A percentile compares a stretch with the other conserved stretches of the same genome.
Conservation (phyloP, 2,329 filamentous ascomycete species). For the Fusarium aywerte region DNA sequence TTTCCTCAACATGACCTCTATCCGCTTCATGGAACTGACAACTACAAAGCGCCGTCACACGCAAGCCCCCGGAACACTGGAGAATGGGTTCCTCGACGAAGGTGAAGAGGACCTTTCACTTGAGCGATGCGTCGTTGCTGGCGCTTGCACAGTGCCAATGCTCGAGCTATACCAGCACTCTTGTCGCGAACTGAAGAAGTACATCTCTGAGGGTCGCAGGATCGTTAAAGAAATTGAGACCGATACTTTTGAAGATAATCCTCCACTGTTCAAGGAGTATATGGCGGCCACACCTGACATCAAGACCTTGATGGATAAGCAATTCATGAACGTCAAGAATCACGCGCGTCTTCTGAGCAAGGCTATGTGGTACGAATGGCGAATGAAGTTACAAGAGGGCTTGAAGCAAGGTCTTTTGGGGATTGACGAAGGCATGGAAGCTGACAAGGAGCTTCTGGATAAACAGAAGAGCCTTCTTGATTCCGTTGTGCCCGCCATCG, state of each 20-base stretch:
- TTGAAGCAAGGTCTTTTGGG: slow-evolving; percentile 82
- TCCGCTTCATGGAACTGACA: slow-evolving; percentile 98
- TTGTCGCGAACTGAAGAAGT: slow-evolving; percentile 94
- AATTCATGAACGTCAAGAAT: slow-evolving; percentile 97
- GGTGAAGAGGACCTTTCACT: slow-evolving; percentile 67
- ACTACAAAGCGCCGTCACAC: slow-evolving; percentile 94
- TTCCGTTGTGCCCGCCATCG: slow-evolving; percentile 72
- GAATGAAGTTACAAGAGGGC: slow-evolving; percentile 84
- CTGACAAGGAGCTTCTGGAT: slow-evolving; percentile 74
- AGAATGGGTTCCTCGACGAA: slow-evolving; percentile 55
- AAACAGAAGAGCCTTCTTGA: slow-evolving; percentile 76
- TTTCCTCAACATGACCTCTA: slow-evolving; percentile 94
- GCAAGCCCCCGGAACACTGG: slow-evolving; percentile 66
- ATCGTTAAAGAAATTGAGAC: slow-evolving; percentile 92
- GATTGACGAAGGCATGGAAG: slow-evolving; percentile 79
- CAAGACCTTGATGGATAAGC: slow-evolving; percentile 89
- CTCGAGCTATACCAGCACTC: slow-evolving; percentile 95
- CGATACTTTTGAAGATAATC: slow-evolving; percentile 90
- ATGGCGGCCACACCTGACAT: slow-evolving; percentile 85
- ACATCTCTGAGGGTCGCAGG: slow-evolving; percentile 90
- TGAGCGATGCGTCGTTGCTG: slow-evolving; percentile 85
- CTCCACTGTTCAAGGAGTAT: slow-evolving; percentile 91
- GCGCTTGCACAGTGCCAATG: slow-evolving; percentile 91
- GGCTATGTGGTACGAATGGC: slow-evolving; percentile 98
- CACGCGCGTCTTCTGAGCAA: slow-evolving; percentile 91